Evolutionary conservation across 768 basidiomycete genomes (phyloP).

Genomic region (Neoboletus subvelutipes): DNA sequence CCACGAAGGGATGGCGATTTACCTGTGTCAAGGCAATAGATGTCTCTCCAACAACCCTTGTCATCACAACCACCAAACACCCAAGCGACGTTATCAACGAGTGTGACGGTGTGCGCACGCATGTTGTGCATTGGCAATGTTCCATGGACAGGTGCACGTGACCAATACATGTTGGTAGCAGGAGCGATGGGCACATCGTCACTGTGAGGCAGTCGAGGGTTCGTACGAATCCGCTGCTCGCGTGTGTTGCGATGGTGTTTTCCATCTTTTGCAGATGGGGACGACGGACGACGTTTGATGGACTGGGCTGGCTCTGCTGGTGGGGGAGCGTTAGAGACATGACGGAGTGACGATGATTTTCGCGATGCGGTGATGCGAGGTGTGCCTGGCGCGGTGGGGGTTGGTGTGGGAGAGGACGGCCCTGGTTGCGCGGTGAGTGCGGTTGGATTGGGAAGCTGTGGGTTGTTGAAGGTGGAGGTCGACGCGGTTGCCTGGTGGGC

Average conservation of each 20-base stretch:
- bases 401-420: conserved; percentile 14
- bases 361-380: conserved; percentile 27
- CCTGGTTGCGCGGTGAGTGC: not conserved
- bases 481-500: conserved; percentile 36
- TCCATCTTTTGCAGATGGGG: conserved; percentile 29
- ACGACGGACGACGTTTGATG: conserved; percentile 27
- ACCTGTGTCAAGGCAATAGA: conserved; percentile 88
- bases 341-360: conserved; percentile 33
- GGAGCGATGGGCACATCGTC: conserved; percentile 60
- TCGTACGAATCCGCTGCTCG: conserved; percentile 41
- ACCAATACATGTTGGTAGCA: conserved; percentile 84
- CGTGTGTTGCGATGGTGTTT: conserved; percentile 14
- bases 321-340: conserved; percentile 31
- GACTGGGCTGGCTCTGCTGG: conserved; percentile 26
- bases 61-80: conserved; percentile 89
- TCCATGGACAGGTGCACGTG: conserved; percentile 77
- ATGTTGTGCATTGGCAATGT: conserved; percentile 62
- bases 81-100: conserved; percentile 84
- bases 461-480: conserved; percentile 36
- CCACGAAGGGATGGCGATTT: conserved; percentile 1
- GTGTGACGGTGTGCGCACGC: conserved; percentile 80
- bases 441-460: not conserved
- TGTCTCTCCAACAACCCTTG: conserved; percentile 66
- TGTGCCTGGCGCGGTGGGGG: conserved; percentile 23
- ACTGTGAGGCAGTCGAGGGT: conserved; percentile 61